These are phyloP conservation scores for Trichophyton mentagrophytes DNA, from an alignment of 2,329 filamentous ascomycete genomes.

Conservation along the genomic window DNA sequence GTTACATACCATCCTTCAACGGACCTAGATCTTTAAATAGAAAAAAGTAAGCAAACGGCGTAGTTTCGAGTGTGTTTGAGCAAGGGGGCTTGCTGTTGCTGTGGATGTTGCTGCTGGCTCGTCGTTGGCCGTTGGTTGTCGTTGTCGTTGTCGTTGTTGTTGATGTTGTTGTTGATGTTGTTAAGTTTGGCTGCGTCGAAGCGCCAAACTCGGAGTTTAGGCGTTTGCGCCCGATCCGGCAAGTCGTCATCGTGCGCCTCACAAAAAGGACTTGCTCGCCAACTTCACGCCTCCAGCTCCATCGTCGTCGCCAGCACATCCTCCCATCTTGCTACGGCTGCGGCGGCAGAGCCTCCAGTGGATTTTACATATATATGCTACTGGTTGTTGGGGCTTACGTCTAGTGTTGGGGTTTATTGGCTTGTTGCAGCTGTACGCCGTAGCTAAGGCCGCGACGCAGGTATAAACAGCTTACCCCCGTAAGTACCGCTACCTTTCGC, in stretches of 20 bases:
- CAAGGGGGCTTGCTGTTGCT: background rate
- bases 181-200: too few relatives aligned
- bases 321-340: too few relatives aligned
- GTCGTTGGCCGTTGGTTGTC: background rate
- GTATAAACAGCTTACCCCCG: background rate
- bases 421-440: background rate
- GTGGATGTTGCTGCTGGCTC: background rate
- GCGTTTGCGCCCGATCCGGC: background rate
- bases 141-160: background rate
- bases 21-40: background rate
- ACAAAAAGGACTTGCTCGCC: background rate
- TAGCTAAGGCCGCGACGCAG: background rate
- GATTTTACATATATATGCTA: too few relatives aligned
- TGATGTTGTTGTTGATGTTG: background rate
- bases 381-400: too few relatives aligned
- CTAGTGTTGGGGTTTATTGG: background rate
- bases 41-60: background rate
- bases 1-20: background rate
- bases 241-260: background rate
- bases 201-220: background rate
- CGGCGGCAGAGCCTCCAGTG: too few relatives aligned
- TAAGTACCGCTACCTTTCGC: too few relatives aligned
- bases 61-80: background rate
- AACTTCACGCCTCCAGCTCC: too few relatives aligned
- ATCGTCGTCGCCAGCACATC: too few relatives aligned